A percentile compares a stretch with the other conserved stretches of the same genome.
Evolutionary conservation across 2,329 filamentous ascomycete species (phyloP).

Genomic region (Dactylonectria macrodidyma): DNA sequence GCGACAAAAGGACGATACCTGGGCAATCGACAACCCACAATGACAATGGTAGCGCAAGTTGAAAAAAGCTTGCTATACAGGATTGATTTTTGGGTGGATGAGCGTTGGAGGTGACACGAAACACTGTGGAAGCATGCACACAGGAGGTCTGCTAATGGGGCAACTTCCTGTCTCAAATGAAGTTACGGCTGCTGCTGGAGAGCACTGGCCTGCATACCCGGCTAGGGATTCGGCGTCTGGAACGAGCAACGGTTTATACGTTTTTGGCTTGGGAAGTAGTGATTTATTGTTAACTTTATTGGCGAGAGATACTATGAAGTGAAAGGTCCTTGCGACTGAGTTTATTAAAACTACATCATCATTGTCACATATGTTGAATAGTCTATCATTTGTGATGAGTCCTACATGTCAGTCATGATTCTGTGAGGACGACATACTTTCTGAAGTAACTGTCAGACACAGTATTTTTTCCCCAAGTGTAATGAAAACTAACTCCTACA

Average conservation of each 20-base stretch:
- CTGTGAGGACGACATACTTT: background rate
- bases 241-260: constrained; percentile 46
- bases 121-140: constrained; percentile 15
- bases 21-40: background rate
- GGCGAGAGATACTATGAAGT: constrained; percentile 15
- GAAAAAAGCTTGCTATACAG: constrained; percentile 7
- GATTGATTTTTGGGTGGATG: constrained; percentile 6
- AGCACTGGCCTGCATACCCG: constrained; percentile 48
- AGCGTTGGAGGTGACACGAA: constrained; percentile 21
- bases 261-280: constrained; percentile 30
- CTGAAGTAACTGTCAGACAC: background rate
- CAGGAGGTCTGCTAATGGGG: constrained; percentile 32
- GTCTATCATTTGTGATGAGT: background rate
- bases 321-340: constrained; percentile 30
- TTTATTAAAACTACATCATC: constrained; percentile 35
- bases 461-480: too few relatives aligned
- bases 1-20: constrained; percentile 18
- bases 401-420: background rate
- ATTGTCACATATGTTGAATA: background rate
- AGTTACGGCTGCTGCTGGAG: constrained; percentile 43
- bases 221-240: constrained; percentile 51
- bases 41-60: constrained; percentile 13
- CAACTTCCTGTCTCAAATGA: constrained; percentile 38
- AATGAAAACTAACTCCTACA: too few relatives aligned
- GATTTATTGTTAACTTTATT: constrained; percentile 42